Base-by-base conservation (phyloP, 2,329 filamentous ascomycete species). In the Diaporthe sp. region DNA sequence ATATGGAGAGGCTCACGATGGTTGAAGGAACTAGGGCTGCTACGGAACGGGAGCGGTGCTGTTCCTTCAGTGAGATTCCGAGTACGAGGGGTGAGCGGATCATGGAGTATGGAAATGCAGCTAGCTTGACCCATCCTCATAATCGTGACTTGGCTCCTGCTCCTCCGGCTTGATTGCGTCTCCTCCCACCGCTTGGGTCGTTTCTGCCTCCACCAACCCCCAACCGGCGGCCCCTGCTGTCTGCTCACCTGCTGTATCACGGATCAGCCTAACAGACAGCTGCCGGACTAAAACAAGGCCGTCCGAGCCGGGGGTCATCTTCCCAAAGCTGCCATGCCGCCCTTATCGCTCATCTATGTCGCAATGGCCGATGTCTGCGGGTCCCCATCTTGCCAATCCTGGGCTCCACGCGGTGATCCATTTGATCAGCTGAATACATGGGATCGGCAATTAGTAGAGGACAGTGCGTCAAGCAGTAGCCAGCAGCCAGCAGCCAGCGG, bases 401-500 rank as follows among this genome's bases (percentile, higher is more conserved):
- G 31, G 44, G 37, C 44, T 47, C 63, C 63, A 68, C 63, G 44
- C 63, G 63, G 63, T 39, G 44, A 51, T n/a, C 44, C 51, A 49
- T 34, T 68, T 31, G 25, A 39, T 68, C 47, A 68, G 63, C 44
- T 68, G 63, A 51, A 17, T 15, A 25, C 6, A 25, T 37, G 44
- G 42, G 63, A 68, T 68, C 63, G 63, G 63, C 63, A 68, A 47
- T 39, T 68, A 12, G 20, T 22, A 68, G 47, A 13, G 44, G 31
- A 68, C 63, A 68, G 31, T 51, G 63, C 63, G 63, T 51, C 63
- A 37, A 51, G 44, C 63, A 68, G 44, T 8, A 34, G 7, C 34
- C 34, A 34, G 34, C 37, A 39, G 37, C 37, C 37, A 39, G 37
- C 37, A 13, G 37, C 37, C 28, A 51, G 63, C 44, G 10, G 37